These are phyloP conservation scores for Termitomyces titanicus DNA, from an alignment of 768 basidiomycete genomes.

Conservation along the genomic window DNA sequence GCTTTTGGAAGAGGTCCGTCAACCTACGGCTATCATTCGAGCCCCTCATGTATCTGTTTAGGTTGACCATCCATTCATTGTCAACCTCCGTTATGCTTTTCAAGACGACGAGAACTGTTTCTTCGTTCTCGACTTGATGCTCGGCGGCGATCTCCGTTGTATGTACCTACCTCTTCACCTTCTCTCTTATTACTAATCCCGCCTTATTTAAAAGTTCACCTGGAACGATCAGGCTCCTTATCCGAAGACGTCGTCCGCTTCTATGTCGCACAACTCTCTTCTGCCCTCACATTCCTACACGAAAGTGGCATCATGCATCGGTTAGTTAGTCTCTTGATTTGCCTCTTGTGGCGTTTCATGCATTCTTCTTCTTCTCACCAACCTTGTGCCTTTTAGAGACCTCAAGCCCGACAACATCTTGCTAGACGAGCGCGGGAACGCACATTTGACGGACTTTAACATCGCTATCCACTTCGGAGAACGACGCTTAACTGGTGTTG, in stretches of 20 bases:
- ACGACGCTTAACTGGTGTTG: slow-evolving; percentile 83
- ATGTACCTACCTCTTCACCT: slow-evolving; percentile 25
- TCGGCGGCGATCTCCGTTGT: slow-evolving; percentile 94
- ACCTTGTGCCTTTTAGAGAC: slow-evolving; percentile 66
- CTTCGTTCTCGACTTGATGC: slow-evolving; percentile 96
- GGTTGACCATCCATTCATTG: slow-evolving; percentile 95
- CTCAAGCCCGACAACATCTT: slow-evolving; percentile 98
- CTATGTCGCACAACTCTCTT: slow-evolving; percentile 86
- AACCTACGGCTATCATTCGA: neutral
- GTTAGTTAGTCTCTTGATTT: slow-evolving; percentile 43
- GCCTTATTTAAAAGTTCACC: slow-evolving; percentile 62
- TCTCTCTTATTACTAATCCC: slow-evolving; percentile 6
- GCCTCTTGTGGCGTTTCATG: slow-evolving; percentile 20
- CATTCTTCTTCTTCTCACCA: no score
- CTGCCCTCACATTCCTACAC: slow-evolving; percentile 87
- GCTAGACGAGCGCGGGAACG: slow-evolving; percentile 92
- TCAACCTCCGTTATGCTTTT: slow-evolving; percentile 94
- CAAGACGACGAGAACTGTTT: slow-evolving; percentile 99
- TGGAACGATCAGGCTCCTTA: slow-evolving; percentile 75
- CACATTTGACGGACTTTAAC: slow-evolving; percentile 97
- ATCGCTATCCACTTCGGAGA: slow-evolving; percentile 97
- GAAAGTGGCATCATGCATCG: slow-evolving; percentile 95
- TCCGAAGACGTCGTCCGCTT: slow-evolving; percentile 80
- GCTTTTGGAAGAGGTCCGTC: slow-evolving; percentile 85
- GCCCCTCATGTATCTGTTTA: slow-evolving; percentile 28